phyloP scores from a whole-genome alignment of 768 basidiomycete species.

The Pulveroboletus ravenelii region DNA sequence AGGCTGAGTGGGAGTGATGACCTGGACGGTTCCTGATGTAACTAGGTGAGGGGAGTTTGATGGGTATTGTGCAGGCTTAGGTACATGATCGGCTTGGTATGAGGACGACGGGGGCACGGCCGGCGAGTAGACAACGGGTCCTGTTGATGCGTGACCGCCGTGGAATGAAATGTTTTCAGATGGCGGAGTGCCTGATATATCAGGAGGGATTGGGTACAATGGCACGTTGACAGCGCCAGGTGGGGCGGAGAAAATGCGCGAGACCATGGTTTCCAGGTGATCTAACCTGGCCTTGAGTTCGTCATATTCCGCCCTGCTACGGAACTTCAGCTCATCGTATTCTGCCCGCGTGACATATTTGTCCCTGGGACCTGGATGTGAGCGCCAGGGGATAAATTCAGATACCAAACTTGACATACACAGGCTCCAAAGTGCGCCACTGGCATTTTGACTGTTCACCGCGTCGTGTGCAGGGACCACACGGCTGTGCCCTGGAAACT shows the following conservation, averaged over 20 bases:
- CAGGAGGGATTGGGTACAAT: constrained; percentile 27
- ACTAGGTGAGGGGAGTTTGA: constrained; percentile 26
- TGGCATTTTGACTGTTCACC: constrained; percentile 78
- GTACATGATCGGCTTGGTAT: constrained; percentile 23
- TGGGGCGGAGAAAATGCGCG: constrained; percentile 32
- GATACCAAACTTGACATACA: constrained; percentile 44
- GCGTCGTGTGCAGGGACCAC: constrained; percentile 73
- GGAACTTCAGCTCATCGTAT: constrained; percentile 68
- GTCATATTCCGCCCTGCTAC: constrained; percentile 36
- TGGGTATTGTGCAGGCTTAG: constrained; percentile 26
- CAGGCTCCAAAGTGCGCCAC: constrained; percentile 79
- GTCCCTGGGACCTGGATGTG: constrained; percentile 43
- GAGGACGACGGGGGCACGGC: constrained; percentile 17
- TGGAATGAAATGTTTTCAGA: constrained; percentile 28
- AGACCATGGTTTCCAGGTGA: constrained; percentile 52
- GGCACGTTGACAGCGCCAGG: constrained; percentile 27
- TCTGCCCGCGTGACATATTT: constrained; percentile 78
- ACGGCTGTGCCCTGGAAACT: constrained; percentile 64
- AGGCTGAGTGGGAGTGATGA: constrained; percentile 18
- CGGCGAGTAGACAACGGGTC: constrained; percentile 24
- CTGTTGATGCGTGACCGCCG: constrained; percentile 22
- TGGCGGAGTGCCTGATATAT: constrained; percentile 26
- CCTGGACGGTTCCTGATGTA: constrained; percentile 18
- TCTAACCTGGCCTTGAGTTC: constrained; percentile 65
- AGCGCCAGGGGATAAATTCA: constrained; percentile 4